phyloP scores from a whole-genome alignment of 1,284 basidiomycete genomes.

The Stygiomarasmius scandens region DNA sequence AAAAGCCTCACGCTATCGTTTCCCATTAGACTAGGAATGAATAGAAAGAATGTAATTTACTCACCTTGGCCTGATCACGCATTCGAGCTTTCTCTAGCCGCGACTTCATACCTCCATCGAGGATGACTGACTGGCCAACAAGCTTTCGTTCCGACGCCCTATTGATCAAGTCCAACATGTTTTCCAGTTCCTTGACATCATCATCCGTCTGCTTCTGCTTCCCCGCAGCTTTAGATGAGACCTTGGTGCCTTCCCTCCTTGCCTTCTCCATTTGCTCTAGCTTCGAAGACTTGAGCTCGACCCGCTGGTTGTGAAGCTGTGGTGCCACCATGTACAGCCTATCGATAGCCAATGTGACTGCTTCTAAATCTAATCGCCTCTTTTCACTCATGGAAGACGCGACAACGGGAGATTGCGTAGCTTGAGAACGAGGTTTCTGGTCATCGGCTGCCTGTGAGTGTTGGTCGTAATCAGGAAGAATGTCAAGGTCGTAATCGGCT shows the following conservation, averaged over 20 bases:
- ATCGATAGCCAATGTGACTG: constrained; percentile 84
- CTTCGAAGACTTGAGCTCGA: constrained; percentile 75
- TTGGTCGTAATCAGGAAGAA: constrained; percentile 65
- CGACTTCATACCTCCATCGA: constrained; percentile 60
- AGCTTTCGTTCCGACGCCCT: constrained; percentile 71
- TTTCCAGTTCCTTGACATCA: constrained; percentile 64
- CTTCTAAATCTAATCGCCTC: constrained; percentile 80
- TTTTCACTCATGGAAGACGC: constrained; percentile 53
- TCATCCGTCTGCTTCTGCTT: constrained; percentile 52
- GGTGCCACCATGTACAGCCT: constrained; percentile 81
- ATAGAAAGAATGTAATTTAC: constrained; percentile 14
- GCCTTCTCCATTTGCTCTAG: constrained; percentile 68
- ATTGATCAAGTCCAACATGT: constrained; percentile 70
- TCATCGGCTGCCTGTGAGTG: constrained; percentile 30
- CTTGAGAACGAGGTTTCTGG: constrained; percentile 28
- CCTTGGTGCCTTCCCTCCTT: constrained; percentile 34
- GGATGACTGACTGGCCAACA: constrained; percentile 66
- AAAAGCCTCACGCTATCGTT: constrained; percentile 62
- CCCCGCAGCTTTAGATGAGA: constrained; percentile 18
- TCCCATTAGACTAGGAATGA: constrained; percentile 10
- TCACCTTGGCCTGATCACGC: constrained; percentile 65
- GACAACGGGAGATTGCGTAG: constrained; percentile 10
- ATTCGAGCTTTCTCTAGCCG: constrained; percentile 53
- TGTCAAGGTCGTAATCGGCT: constrained; percentile 42
- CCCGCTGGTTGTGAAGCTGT: constrained; percentile 84